A percentile compares a stretch with the other conserved stretches of the same genome.
These are phyloP conservation scores for Fusarium decemcellulare DNA, from an alignment of 2,329 filamentous ascomycete genomes.

Conservation along the genomic window DNA sequence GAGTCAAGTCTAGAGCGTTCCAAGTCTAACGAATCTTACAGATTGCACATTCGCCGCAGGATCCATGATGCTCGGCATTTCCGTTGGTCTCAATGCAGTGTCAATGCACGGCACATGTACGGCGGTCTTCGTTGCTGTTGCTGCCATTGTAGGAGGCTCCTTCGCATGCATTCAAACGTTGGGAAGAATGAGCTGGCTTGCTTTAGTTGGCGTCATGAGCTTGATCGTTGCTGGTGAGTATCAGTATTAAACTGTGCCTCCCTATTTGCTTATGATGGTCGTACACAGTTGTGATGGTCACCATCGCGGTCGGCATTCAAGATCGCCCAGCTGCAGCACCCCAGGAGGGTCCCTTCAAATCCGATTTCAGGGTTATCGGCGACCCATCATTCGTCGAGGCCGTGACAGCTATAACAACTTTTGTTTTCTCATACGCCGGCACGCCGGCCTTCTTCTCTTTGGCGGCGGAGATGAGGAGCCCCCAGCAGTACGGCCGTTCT, in stretches of 20 bases:
- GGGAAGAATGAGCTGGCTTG: not conserved
- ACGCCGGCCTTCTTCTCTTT: no score
- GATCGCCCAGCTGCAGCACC: no score
- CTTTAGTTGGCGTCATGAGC: not conserved
- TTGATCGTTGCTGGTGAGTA: not conserved
- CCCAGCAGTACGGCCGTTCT: no score
- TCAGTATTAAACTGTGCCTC: not conserved
- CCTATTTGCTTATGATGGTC: not conserved
- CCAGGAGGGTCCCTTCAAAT: no score
- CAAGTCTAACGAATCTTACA: not conserved
- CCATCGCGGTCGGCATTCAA: no score
- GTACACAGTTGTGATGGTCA: no score
- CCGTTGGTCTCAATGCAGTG: not conserved
- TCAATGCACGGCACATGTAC: not conserved
- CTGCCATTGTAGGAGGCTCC: not conserved
- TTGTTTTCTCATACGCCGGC: no score
- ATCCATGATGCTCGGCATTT: not conserved
- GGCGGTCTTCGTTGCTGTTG: not conserved
- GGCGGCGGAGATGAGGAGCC: no score
- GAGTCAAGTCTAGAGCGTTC: no score
- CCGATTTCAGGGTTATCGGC: no score
- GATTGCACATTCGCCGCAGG: not conserved
- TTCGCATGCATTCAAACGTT: not conserved
- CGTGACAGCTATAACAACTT: no score
- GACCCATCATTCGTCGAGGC: no score